Base-by-base conservation (phyloP, 148 eudicot species). In the Chenopodium berlandieri region DNA sequence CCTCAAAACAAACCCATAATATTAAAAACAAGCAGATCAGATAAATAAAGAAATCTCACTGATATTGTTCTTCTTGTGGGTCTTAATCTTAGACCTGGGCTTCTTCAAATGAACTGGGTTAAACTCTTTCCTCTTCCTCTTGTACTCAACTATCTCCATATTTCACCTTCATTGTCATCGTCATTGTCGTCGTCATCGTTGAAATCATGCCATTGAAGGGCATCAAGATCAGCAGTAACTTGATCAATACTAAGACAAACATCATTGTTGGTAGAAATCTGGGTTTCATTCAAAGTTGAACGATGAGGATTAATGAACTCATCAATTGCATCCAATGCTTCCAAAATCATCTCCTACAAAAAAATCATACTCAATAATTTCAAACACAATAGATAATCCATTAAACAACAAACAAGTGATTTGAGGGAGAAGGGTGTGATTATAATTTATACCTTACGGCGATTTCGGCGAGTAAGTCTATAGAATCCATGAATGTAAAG, bases 221-320 rank as follows among this genome's bases (percentile, higher is more conserved):
- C 65, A 63, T 68, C 62, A 32, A 82, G 81, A 46, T 82, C 85
- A 63, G 73, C 78, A 48, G 72, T 77, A 27, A 82, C 78, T 71
- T 82, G 66, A 7, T 72, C 73, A 22, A 78, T 19, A 2, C 78
- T 58, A 22, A 50, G 63, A 17, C 48, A 50, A 50, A 9, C 20
- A 17, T 8, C 64, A 32, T 9, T 22, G 75, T 22, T 44, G 16
- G 54, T 13, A 25, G 72, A 66, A 65, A 58, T 25, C 27, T 20
- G 23, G 31, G 66, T 56, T 22, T 77, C 79, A 4, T 37, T n/a
- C 70, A 77, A 23, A 20, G 79, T 77, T 20, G 79, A 32, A 14
- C 70, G 46, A 10, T 63, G 68, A 19, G 79, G 70, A 25, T 60
- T 63, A 17, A 60, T 17, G 27, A 77, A 40, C 40, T 54, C 32